Evolutionary conservation across 495 filamentous ascomycete genomes (phyloP).

Genomic region (Xylaria cubensis): DNA sequence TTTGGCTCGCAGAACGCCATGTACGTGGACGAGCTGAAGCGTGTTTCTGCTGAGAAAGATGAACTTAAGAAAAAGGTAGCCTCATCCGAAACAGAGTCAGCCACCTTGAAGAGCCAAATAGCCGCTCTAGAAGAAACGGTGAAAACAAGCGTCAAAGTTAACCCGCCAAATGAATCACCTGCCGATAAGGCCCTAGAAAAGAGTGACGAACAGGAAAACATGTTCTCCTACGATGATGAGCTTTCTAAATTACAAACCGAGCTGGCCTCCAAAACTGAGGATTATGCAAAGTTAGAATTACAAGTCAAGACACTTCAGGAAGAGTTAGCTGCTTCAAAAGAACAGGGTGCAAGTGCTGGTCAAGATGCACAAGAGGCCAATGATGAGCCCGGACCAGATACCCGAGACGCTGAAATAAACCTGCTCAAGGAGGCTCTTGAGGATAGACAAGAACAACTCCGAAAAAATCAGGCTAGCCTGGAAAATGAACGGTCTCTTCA

Average conservation of each 20-base stretch:
- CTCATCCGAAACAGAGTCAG: conserved; percentile 68
- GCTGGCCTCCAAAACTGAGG: conserved; percentile 56
- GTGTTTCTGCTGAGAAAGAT: conserved; percentile 82
- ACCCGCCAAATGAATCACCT: conserved; percentile 15
- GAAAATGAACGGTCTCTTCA: conserved; percentile 54
- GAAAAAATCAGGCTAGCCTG: conserved; percentile 44
- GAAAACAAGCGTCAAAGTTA: conserved; percentile 31
- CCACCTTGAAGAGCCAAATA: conserved; percentile 38
- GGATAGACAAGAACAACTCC: conserved; percentile 52
- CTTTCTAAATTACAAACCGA: conserved; percentile 69
- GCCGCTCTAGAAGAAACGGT: conserved; percentile 33
- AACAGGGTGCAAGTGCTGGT: conserved; percentile 59
- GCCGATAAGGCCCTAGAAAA: conserved; percentile 18
- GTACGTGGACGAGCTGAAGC: conserved; percentile 90
- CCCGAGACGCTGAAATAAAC: conserved; percentile 44
- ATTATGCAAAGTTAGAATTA: conserved; percentile 46
- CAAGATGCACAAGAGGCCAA: conserved; percentile 62
- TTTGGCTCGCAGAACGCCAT: conserved; percentile 80
- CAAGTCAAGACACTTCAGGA: conserved; percentile 48
- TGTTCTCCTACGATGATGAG: conserved; percentile 85
- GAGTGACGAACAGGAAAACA: conserved; percentile 67
- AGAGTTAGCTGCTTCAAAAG: conserved; percentile 59
- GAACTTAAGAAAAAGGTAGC: conserved; percentile 76
- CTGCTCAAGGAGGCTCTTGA: conserved; percentile 60
- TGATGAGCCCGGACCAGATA: not conserved